phyloP scores from a whole-genome alignment of 1,284 basidiomycete genomes.

The Trametes versicolor region DNA sequence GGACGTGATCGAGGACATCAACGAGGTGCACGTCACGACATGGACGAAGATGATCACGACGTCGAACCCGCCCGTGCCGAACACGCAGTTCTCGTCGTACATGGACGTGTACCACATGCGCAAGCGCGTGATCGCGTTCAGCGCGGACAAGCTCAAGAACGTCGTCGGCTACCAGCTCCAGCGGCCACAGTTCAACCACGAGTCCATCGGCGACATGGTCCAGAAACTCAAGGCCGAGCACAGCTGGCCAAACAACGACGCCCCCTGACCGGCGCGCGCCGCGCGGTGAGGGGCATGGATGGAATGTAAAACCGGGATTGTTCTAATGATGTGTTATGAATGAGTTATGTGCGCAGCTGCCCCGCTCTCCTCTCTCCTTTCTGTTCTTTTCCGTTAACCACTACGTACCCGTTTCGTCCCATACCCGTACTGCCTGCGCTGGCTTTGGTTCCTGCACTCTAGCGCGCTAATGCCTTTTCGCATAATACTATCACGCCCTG shows the following conservation, averaged over 20 bases:
- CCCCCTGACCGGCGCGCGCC: constrained; percentile 24
- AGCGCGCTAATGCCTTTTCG: constrained; percentile 30
- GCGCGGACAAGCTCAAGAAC: constrained; percentile 76
- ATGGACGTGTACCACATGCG: constrained; percentile 80
- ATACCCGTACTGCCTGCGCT: constrained; percentile 31
- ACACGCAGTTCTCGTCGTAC: constrained; percentile 84
- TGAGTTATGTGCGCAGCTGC: constrained; percentile 35
- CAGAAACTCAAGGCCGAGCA: constrained; percentile 83
- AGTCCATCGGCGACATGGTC: constrained; percentile 77
- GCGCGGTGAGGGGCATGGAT: constrained; percentile 18
- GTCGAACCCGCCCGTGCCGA: constrained; percentile 79
- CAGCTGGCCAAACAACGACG: constrained; percentile 67
- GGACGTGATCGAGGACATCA: constrained; percentile 86
- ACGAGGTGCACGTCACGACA: constrained; percentile 85
- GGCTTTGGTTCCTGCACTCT: constrained; percentile 20
- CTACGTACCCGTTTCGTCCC: constrained; percentile 19
- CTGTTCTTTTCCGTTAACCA: constrained; percentile 3
- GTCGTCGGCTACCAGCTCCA: constrained; percentile 77
- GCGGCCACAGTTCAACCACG: constrained; percentile 69
- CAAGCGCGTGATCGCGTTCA: constrained; percentile 73
- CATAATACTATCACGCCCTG: constrained; percentile 29
- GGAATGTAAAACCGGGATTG: constrained; percentile 32
- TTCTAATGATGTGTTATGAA: constrained; percentile 34
- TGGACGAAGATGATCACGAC: constrained; percentile 87
- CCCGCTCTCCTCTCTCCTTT: constrained; percentile 8